Percentiles rank a stretch among this genome's conserved stretches.
Conservation (phyloP, 805 yeast species). For the Yarrowia porcina region DNA sequence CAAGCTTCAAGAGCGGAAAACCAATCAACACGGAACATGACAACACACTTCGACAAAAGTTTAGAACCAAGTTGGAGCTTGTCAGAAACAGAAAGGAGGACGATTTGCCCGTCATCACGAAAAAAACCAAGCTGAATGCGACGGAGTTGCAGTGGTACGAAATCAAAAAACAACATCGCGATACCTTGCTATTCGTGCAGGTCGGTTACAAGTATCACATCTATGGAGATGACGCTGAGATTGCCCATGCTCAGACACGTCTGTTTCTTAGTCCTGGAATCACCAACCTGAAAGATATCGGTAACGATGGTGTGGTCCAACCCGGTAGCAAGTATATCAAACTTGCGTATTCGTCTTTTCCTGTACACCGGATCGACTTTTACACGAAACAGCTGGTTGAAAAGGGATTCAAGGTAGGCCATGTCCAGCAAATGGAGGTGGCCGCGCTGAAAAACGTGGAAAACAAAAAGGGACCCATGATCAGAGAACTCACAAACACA, state of each 20-base stretch:
- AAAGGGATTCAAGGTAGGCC: slow-evolving; percentile 76
- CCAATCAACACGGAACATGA: neutral
- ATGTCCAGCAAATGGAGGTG: slow-evolving; percentile 81
- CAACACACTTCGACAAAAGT: neutral
- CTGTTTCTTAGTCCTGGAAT: slow-evolving; percentile 74
- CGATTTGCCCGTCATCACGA: neutral
- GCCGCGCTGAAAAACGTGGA: slow-evolving; percentile 64
- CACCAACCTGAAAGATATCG: slow-evolving; percentile 49
- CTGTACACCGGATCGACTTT: slow-evolving; percentile 67
- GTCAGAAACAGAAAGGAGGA: neutral
- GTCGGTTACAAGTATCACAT: slow-evolving; percentile 91
- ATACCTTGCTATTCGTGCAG: slow-evolving; percentile 74
- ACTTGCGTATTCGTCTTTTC: slow-evolving; percentile 83
- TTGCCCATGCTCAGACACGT: slow-evolving; percentile 54
- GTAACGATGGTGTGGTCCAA: slow-evolving; percentile 30
- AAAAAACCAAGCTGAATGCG: slow-evolving; percentile 55
- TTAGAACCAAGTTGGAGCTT: neutral
- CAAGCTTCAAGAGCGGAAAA: neutral
- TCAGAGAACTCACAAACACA: slow-evolving; percentile 63
- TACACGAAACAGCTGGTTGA: slow-evolving; percentile 72
- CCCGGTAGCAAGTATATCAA: slow-evolving; percentile 51
- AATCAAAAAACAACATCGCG: slow-evolving; percentile 57
- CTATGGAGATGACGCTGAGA: slow-evolving; percentile 77
- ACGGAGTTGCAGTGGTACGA: slow-evolving; percentile 73
- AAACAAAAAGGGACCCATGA: slow-evolving; percentile 58